phyloP scores from a whole-genome alignment of 2,329 filamentous ascomycete genomes.

The Ceratocystis colombiana region DNA sequence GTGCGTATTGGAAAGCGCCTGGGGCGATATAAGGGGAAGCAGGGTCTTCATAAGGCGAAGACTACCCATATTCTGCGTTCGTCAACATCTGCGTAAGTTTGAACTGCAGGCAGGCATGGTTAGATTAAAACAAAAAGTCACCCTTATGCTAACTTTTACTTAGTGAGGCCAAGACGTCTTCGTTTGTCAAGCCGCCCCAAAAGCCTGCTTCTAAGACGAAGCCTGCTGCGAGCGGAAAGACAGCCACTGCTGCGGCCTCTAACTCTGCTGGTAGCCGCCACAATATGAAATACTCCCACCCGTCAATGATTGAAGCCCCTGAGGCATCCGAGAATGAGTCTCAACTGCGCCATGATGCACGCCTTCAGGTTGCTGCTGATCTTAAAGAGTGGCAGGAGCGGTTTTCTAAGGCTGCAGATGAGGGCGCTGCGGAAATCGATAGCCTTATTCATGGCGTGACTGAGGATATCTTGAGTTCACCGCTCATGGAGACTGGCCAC shows the following conservation, averaged over 20 bases:
- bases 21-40: slow-evolving; percentile 56
- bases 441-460: slow-evolving; percentile 52
- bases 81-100: slow-evolving; percentile 28
- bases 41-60: slow-evolving; percentile 33
- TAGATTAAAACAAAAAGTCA: not conserved
- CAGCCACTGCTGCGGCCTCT: slow-evolving; percentile 29
- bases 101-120: not conserved
- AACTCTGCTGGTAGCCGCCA: slow-evolving; percentile 27
- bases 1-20: slow-evolving; percentile 84
- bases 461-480: slow-evolving; percentile 28
- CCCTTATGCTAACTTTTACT: not conserved
- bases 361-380: slow-evolving; percentile 64
- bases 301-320: slow-evolving; percentile 36
- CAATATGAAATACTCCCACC: slow-evolving; percentile 21
- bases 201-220: slow-evolving; percentile 28
- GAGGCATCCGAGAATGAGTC: slow-evolving; percentile 41
- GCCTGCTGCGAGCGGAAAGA: slow-evolving; percentile 24
- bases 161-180: slow-evolving; percentile 21
- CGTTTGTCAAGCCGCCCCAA: slow-evolving; percentile 25
- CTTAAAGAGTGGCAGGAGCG: slow-evolving; percentile 79
- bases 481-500: slow-evolving; percentile 52
- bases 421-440: slow-evolving; percentile 66
- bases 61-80: slow-evolving; percentile 28
- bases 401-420: slow-evolving; percentile 74
- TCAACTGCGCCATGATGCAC: slow-evolving; percentile 47